Conservation (phyloP, 352 stramenopile genomes). For the Globisporangium heterothallicum region DNA sequence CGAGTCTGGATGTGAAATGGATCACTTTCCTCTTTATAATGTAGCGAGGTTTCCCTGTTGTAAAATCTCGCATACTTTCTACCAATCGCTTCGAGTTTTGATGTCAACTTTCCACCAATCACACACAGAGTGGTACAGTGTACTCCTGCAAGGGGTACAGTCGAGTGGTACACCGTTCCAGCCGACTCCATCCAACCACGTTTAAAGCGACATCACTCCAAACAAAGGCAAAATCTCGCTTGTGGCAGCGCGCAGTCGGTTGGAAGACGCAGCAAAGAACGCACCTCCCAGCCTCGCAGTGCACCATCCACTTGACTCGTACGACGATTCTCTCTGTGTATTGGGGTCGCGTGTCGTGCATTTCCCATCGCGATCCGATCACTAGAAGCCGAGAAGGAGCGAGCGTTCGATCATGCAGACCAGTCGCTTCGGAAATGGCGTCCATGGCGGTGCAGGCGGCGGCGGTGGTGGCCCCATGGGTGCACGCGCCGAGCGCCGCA, state of each 20-base stretch:
- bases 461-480: constrained; percentile 13
- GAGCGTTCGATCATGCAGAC: constrained; percentile 48
- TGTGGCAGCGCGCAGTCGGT: not conserved
- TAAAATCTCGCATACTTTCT: not conserved
- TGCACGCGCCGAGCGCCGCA: constrained; percentile 54
- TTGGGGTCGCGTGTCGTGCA: not conserved
- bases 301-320: too few species aligned
- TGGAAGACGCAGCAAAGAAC: not conserved
- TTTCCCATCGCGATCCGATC: not conserved
- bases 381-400: not conserved
- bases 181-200: too few species aligned
- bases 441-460: too few species aligned
- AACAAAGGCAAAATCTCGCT: too few species aligned
- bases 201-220: too few species aligned
- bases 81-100: not conserved
- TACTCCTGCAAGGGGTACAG: not conserved
- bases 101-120: constrained; percentile 5
- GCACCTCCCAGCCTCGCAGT: too few species aligned
- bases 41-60: too few species aligned
- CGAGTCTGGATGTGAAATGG: too few species aligned
- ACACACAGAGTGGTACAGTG: not conserved
- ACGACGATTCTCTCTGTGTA: not conserved
- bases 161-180: too few species aligned
- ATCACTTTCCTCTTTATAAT: too few species aligned
- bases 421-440: constrained; percentile 21